Evolutionary conservation across 2,329 filamentous ascomycete genomes (phyloP).

Genomic region (Arthrobotrys iridis): DNA sequence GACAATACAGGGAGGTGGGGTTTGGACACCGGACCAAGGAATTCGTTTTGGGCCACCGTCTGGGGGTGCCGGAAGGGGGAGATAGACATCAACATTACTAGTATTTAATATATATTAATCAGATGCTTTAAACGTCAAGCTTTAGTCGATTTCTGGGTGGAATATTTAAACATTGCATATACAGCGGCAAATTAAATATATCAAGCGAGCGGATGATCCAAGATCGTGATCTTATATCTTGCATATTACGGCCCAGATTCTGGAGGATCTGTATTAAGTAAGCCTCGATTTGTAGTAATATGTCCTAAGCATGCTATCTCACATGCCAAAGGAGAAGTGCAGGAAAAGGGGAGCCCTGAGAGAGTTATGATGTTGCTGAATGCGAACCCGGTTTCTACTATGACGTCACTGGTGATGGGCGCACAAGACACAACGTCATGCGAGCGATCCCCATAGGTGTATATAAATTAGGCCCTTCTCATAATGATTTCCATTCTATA

Average conservation of each 20-base stretch:
- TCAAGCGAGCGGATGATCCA: too few relatives aligned
- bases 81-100: constrained; percentile 14
- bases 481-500: not conserved
- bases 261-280: too few relatives aligned
- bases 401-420: constrained; percentile 42
- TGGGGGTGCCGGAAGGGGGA: constrained; percentile 46
- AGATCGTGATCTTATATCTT: not conserved
- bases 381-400: not conserved
- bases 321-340: not conserved
- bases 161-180: not conserved
- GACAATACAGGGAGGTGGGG: constrained; percentile 64
- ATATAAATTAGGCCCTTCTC: not conserved
- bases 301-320: not conserved
- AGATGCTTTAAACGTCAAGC: not conserved
- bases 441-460: not conserved
- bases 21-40: constrained; percentile 83
- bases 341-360: not conserved
- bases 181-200: constrained; percentile 9
- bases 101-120: not conserved
- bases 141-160: not conserved
- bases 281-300: not conserved
- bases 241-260: not conserved
- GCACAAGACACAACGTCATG: not conserved
- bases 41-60: constrained; percentile 75
- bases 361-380: not conserved